These are phyloP conservation scores for Trichoderma arundinaceum DNA, from an alignment of 2,329 filamentous ascomycete genomes.

Conservation along the genomic window DNA sequence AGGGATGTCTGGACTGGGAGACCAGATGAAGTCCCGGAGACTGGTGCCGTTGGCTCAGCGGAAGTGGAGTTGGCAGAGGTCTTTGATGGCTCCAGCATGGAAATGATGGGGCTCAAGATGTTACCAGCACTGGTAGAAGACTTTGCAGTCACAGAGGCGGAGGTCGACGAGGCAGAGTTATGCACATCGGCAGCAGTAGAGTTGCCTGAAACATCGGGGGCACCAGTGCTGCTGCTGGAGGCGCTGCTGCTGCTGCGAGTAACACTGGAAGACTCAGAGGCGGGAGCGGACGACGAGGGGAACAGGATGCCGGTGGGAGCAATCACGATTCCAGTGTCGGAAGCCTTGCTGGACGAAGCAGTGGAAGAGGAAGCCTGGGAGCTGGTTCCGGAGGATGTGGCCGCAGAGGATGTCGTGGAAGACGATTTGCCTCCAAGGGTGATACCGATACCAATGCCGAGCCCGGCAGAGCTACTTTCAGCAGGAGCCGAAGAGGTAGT, in stretches of 20 bases:
- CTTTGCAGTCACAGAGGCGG: neutral
- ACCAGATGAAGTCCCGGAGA: slow-evolving; percentile 19
- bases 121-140: slow-evolving; percentile 25
- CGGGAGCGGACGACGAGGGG: slow-evolving; percentile 9
- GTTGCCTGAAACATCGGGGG: neutral
- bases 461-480: neutral
- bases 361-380: slow-evolving; percentile 24
- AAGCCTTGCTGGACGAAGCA: slow-evolving; percentile 6
- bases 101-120: slow-evolving; percentile 38
- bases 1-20: slow-evolving; percentile 24
- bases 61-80: slow-evolving; percentile 29
- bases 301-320: slow-evolving; percentile 40
- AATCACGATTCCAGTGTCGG: slow-evolving; percentile 37
- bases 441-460: slow-evolving; percentile 1
- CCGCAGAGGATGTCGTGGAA: slow-evolving; percentile 29
- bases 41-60: slow-evolving; percentile 2
- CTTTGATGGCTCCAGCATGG: slow-evolving; percentile 33
- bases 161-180: neutral
- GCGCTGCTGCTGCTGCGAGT: neutral
- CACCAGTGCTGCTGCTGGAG: neutral
- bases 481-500: neutral
- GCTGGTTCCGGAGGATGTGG: slow-evolving; percentile 34
- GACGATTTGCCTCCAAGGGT: neutral
- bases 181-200: neutral
- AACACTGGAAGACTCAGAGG: slow-evolving; percentile 3